phyloP scores from a whole-genome alignment of 768 basidiomycete species.

The Tylopilus cervinicoccineus region DNA sequence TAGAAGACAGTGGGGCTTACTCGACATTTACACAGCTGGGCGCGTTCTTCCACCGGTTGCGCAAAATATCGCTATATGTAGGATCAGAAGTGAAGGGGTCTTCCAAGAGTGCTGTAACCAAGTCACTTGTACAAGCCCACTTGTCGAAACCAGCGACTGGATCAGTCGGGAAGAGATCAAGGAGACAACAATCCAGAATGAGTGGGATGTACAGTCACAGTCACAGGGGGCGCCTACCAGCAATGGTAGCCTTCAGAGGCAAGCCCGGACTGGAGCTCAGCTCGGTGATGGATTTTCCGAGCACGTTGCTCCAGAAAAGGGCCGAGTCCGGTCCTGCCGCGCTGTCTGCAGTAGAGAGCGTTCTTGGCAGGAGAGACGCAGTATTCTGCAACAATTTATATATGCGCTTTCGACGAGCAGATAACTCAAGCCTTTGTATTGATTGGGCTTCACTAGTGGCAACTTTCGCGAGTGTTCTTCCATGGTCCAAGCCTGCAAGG shows the following conservation, averaged over 20 bases:
- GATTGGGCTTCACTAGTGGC: background rate
- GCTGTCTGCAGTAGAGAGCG: conserved; percentile 29
- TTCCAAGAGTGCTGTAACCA: conserved; percentile 68
- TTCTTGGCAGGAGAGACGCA: conserved; percentile 41
- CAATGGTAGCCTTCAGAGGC: conserved; percentile 40
- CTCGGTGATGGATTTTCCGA: conserved; percentile 32
- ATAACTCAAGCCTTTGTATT: background rate
- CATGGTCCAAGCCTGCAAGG: background rate
- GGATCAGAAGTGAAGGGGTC: conserved; percentile 63
- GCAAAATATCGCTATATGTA: conserved; percentile 39
- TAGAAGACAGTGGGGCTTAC: conserved; percentile 14
- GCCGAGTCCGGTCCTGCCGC: conserved; percentile 29
- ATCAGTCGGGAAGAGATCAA: background rate
- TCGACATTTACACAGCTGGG: conserved; percentile 24
- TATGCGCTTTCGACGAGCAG: conserved; percentile 25
- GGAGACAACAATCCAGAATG: conserved; percentile 1
- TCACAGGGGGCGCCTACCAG: conserved; percentile 44
- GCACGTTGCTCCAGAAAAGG: conserved; percentile 45
- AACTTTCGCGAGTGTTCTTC: background rate
- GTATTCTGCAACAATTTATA: conserved; percentile 51
- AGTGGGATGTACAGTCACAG: background rate
- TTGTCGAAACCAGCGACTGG: conserved; percentile 62
- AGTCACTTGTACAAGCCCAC: conserved; percentile 48
- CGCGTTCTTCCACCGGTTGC: conserved; percentile 45
- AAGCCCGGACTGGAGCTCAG: conserved; percentile 31